A percentile compares a stretch with the other conserved stretches of the same genome.
Conservation (phyloP, 306 rosid genomes). For the Lathyrus tuberosus region DNA sequence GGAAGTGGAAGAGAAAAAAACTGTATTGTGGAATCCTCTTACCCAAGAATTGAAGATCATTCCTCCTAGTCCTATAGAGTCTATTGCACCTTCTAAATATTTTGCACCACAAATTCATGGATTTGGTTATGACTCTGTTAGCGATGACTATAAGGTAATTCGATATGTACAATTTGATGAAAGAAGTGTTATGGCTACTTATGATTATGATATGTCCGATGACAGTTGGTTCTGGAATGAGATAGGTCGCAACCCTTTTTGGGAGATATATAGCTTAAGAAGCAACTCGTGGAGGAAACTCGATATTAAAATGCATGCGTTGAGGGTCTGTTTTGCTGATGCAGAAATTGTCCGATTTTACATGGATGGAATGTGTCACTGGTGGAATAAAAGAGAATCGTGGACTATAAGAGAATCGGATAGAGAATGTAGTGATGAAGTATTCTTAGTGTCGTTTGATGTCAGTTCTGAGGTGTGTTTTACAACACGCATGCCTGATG, state of each 20-base stretch:
- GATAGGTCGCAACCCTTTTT: background rate
- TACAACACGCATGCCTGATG: background rate
- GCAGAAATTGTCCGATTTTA: background rate
- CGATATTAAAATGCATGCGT: background rate
- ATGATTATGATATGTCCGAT: too few relatives aligned
- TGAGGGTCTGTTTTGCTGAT: background rate
- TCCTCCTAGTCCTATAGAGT: background rate
- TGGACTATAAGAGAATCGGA: too few relatives aligned
- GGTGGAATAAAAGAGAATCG: background rate
- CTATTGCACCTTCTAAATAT: background rate
- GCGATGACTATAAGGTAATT: background rate
- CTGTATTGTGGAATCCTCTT: background rate
- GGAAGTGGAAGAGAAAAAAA: background rate
- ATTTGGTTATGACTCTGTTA: background rate
- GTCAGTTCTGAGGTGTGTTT: background rate
- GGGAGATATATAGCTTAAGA: constrained; percentile 1
- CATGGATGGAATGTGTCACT: background rate
- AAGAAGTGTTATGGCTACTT: too few relatives aligned
- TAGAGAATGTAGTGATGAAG: background rate
- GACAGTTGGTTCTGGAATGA: background rate
- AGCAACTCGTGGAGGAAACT: background rate
- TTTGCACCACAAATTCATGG: background rate
- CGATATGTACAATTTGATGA: background rate
- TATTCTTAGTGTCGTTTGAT: background rate
- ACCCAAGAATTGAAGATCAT: background rate